A percentile compares a stretch with the other conserved stretches of the same genome.
Conservation (phyloP, 2,329 filamentous ascomycete genomes). For the Trichoderma endophyticum region DNA sequence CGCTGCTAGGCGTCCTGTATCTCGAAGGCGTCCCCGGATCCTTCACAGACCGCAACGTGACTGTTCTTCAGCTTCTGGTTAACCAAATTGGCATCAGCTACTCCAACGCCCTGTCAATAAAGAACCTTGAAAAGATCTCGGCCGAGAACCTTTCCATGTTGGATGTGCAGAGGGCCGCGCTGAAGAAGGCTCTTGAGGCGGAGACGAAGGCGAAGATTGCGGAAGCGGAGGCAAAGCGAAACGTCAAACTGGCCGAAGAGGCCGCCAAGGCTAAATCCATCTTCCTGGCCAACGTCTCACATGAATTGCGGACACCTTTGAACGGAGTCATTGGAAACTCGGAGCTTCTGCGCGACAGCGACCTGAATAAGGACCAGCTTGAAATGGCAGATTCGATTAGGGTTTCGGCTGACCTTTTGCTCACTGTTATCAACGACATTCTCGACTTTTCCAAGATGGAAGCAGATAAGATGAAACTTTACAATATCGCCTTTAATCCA, state of each 20-base stretch:
- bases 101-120: constrained; percentile 64
- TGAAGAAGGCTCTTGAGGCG: constrained; percentile 68
- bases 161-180: constrained; percentile 68
- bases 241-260: constrained; percentile 78
- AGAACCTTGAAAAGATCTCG: constrained; percentile 72
- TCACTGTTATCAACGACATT: constrained; percentile 95
- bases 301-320: constrained; percentile 77
- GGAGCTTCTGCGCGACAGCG: constrained; percentile 74
- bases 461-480: constrained; percentile 80
- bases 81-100: constrained; percentile 75
- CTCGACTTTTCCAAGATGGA: constrained; percentile 94
- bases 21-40: constrained; percentile 71
- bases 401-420: constrained; percentile 77
- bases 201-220: constrained; percentile 75
- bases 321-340: constrained; percentile 89
- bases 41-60: constrained; percentile 71
- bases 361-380: constrained; percentile 70
- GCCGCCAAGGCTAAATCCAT: constrained; percentile 80
- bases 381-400: constrained; percentile 87
- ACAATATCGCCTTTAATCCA: constrained; percentile 66
- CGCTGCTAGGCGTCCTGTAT: constrained; percentile 70
- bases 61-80: constrained; percentile 66
- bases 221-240: constrained; percentile 71
- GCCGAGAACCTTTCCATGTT: constrained; percentile 78
- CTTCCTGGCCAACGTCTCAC: constrained; percentile 75